Evolutionary conservation across 78 protist genomes (phyloP), one percentile per base, ranked within the genome.

Genomic region (Corallochytrium limacisporum): DNA sequence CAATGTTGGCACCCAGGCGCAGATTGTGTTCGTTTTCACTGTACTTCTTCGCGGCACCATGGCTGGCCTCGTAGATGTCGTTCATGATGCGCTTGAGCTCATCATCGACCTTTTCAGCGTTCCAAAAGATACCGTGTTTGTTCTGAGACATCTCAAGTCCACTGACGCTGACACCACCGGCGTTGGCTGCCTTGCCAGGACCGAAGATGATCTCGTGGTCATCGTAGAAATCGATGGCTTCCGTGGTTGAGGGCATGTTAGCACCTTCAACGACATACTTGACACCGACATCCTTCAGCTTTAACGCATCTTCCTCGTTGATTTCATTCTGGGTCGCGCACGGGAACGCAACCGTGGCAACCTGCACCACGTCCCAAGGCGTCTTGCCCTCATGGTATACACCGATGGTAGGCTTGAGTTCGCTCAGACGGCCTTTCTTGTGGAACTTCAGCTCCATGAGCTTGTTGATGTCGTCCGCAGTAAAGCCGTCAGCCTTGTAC

Each of bases 101-200:
- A 8, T 54, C 7, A 70, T 73, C 81, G 33, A 84, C 89, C 35
- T 75, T 75, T 48, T 80, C 86, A 13, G 62, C 53, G 13, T 24
- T 70, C 89, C 89, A 84, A 15, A 16, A 1, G 26, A 49, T 1
- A 10, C 75, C 20, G 47, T 8, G 15, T 28, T 72, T 13, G 78
- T 84, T 84, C 43, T 84, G 89, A 37, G 84, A 1, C 89, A 84
- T 84, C 39, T 84, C 89, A n/a, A 84, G 51, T 28, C 83, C 85
- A 3, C 73, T 50, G 50, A 55, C 65, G 6, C 76, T 79, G 18
- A 84, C 89, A 40, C 89, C 89, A 36, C 89, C 89, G 6, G 87
- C 85, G 59, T 84, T 84, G 40, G 78, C n/a, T 18, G 87, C 85
- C 61, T 69, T 72, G 28, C 62, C 82, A 0, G 89, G 89, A 9